Conservation (phyloP, 768 basidiomycete genomes). For the Phaffia tasmanica region DNA sequence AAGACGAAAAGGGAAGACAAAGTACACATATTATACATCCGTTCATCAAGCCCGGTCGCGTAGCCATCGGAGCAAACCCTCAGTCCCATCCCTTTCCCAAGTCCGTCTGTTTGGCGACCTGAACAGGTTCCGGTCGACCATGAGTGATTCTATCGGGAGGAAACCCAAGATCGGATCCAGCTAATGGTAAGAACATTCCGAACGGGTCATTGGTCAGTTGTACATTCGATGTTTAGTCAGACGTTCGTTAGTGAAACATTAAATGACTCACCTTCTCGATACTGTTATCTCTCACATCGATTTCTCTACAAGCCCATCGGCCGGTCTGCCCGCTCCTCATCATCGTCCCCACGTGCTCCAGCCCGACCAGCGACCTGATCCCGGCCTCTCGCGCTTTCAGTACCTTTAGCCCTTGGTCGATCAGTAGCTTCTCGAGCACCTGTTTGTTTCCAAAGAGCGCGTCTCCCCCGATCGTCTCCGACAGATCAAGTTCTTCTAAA, state of each 20-base stretch:
- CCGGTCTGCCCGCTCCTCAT: slow-evolving; percentile 3
- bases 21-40: too few relatives aligned
- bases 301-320: slow-evolving; percentile 20
- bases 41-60: neutral
- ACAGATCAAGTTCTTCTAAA: slow-evolving; percentile 14
- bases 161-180: slow-evolving; percentile 25
- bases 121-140: slow-evolving; percentile 29
- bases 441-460: neutral
- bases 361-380: neutral
- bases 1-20: too few relatives aligned
- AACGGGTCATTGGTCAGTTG: neutral
- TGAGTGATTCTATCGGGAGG: slow-evolving; percentile 26
- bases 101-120: slow-evolving; percentile 23
- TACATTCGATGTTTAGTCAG: neutral
- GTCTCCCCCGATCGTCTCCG: slow-evolving; percentile 11
- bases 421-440: neutral
- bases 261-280: slow-evolving; percentile 15
- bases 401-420: slow-evolving; percentile 8
- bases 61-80: neutral
- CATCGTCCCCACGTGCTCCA: slow-evolving; percentile 9
- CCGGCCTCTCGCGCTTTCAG: slow-evolving; percentile 15
- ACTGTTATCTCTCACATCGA: slow-evolving; percentile 19
- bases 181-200: neutral
- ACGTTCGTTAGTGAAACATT: neutral
- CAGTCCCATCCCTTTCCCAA: slow-evolving; percentile 27